A percentile compares a stretch with the other conserved stretches of the same genome.
Conservation (phyloP, 108 stramenopile genomes). For the Conticribra guillardii region DNA sequence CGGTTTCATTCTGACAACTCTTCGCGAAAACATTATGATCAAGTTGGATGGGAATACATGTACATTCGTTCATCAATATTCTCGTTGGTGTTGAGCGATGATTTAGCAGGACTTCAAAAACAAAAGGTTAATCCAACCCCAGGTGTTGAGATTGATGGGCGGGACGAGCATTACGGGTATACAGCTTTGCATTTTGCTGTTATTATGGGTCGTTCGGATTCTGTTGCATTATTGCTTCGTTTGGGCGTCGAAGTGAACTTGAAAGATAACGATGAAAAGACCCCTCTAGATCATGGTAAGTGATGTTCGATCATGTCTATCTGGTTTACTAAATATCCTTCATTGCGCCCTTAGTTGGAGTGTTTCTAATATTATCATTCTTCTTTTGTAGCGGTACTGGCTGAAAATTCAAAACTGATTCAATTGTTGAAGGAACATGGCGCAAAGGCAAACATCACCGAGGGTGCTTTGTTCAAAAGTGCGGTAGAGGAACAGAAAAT, state of each 20-base stretch:
- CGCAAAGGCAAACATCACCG: neutral
- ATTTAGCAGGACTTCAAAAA: constrained; percentile 12
- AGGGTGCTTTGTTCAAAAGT: constrained; percentile 16
- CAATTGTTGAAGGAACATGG: constrained; percentile 19
- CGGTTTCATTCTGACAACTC: constrained; percentile 10
- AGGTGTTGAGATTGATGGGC: constrained; percentile 10
- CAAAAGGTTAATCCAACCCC: constrained; percentile 19
- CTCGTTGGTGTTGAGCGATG: constrained; percentile 30
- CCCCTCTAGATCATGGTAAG: constrained; percentile 50
- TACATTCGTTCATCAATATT: constrained; percentile 31
- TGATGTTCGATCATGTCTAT: neutral
- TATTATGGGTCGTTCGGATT: constrained; percentile 18
- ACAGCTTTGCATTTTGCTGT: constrained; percentile 49
- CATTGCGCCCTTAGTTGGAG: neutral
- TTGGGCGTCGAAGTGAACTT: constrained; percentile 27
- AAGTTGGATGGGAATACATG: constrained; percentile 41
- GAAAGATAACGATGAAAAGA: constrained; percentile 33
- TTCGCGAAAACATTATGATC: constrained; percentile 5
- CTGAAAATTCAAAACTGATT: constrained; percentile 18
- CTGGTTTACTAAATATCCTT: neutral
- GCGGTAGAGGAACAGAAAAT: constrained; percentile 29
- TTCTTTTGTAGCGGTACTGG: constrained; percentile 6
- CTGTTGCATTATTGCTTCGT: constrained; percentile 28
- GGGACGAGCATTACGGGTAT: constrained; percentile 35
- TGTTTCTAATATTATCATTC: neutral